A percentile compares a stretch with the other conserved stretches of the same genome.
phyloP scores from a whole-genome alignment of 1,139 yeast genomes.

The Taphrina communis region DNA sequence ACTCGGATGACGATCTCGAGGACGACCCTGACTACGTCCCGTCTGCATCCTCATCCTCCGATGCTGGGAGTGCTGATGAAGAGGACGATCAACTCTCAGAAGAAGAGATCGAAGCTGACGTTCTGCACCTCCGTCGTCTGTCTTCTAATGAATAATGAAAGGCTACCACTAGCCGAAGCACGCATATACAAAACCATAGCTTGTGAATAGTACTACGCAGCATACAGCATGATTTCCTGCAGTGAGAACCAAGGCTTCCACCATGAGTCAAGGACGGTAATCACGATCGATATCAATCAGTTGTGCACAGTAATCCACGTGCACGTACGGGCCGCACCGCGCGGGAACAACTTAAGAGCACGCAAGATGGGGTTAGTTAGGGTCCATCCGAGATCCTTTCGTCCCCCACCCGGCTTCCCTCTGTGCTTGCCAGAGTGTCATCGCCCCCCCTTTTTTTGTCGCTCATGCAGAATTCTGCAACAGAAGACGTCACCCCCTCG shows the following conservation, averaged over 20 bases:
- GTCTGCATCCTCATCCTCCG: conserved; percentile 12
- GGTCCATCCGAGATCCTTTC: not conserved
- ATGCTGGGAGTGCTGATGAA: conserved; percentile 8
- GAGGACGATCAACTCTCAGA: conserved; percentile 18
- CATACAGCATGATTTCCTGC: not conserved
- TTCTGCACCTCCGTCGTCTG: conserved; percentile 12
- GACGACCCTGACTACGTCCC: conserved; percentile 41
- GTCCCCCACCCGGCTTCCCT: not conserved
- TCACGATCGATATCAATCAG: too few species aligned
- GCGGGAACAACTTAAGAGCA: too few species aligned
- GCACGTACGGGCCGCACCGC: too few species aligned
- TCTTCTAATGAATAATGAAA: conserved; percentile 9
- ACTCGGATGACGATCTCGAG: conserved; percentile 44
- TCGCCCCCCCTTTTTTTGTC: conserved; percentile 10
- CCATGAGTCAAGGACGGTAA: too few species aligned
- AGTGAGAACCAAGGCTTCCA: too few species aligned
- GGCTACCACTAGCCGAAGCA: not conserved
- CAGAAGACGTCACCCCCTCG: conserved; percentile 27
- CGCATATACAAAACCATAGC: not conserved
- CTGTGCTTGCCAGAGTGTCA: conserved; percentile 12
- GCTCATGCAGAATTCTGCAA: conserved; percentile 15
- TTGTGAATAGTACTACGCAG: not conserved
- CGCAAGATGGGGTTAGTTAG: too few species aligned
- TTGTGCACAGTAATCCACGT: too few species aligned
- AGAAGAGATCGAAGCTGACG: conserved; percentile 25